Percentiles rank a stretch among this genome's conserved stretches.
Conservation (phyloP, 1,139 yeast species). For the Blastobotrys petasosporus region DNA sequence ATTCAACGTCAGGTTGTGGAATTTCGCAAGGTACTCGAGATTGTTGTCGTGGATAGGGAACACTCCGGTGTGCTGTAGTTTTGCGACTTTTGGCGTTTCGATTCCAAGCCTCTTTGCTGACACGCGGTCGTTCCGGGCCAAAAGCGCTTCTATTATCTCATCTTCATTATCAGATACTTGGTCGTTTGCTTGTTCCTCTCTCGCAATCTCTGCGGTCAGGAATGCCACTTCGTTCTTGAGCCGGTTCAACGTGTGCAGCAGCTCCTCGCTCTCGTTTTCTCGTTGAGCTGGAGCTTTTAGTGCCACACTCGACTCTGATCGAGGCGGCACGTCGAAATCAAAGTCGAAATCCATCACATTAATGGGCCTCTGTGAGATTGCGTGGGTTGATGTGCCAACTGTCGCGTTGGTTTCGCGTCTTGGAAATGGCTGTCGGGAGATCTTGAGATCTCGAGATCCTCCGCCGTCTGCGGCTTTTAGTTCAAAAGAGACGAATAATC, state of each 20-base stretch:
- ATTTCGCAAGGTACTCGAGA: constrained; percentile 14
- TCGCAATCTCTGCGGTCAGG: constrained; percentile 3
- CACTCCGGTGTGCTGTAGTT: constrained; percentile 3
- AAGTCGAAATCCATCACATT: too few relatives aligned
- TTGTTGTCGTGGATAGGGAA: constrained; percentile 7
- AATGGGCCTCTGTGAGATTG: too few relatives aligned
- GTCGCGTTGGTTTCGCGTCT: too few relatives aligned
- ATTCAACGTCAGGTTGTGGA: constrained; percentile 19
- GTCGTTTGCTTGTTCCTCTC: background rate
- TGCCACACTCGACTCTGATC: too few relatives aligned
- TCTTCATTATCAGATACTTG: background rate
- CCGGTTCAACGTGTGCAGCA: constrained; percentile 8
- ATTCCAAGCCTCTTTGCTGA: background rate
- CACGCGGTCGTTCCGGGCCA: constrained; percentile 3
- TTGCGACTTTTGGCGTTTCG: background rate
- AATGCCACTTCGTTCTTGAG: constrained; percentile 11
- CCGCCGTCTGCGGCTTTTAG: too few relatives aligned
- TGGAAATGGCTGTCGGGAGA: too few relatives aligned
- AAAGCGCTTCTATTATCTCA: constrained; percentile 2
- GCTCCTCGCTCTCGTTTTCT: background rate
- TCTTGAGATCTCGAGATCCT: too few relatives aligned
- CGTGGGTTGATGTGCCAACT: too few relatives aligned
- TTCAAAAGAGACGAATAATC: too few relatives aligned
- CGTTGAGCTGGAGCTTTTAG: background rate
- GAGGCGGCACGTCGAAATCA: too few relatives aligned